Base-by-base conservation (phyloP, 2,329 filamentous ascomycete species). In the Parasarocladium wereldwijsianum region DNA sequence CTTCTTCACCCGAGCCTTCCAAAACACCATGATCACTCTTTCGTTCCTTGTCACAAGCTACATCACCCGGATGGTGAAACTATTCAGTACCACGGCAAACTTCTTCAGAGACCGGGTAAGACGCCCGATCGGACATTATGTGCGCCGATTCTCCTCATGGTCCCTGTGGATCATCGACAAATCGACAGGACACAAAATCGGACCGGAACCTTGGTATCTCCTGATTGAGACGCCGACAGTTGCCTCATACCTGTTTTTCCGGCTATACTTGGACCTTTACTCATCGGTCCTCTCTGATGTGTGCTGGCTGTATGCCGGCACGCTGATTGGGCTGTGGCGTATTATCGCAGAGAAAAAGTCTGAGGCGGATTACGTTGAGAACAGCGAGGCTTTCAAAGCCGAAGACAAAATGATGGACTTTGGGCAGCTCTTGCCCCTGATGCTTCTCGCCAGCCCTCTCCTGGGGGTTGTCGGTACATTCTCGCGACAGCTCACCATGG, bases 321-420 rank as follows among this genome's bases (percentile, higher is more conserved):
- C 26, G 8, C 17, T 28, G 9, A n/a, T 28, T 19, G 26, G 26
- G 4, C 15, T 28, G 8, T 28, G 26, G 26, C 26, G 26, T 9
- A 12, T 28, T 16, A 12, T 28, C 5, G 26, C 17, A 8, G 26
- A 28, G 26, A 28, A 28, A 17, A 8, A 28, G 16, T n/a, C 26
- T 6, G 26, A 28, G 17, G 10, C n/a, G 5, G 26, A 28, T 15
- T 28, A 18, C 26, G 26, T 28, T 4, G 17, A 28, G 16, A 17
- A 28, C 16, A 7, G 5, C 8, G 7, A 10, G 4, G 26, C 15
- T 8, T 28, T 28, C 16, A 13, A 17, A 13, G 15, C 5, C 10
- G 26, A 28, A 19, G 26, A 28, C n/a, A 28, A 13, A 17, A 6
- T 28, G 5, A 28, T 28, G 26, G 26, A 28, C n/a, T 28, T 28